phyloP scores from a whole-genome alignment of 208 protist genomes.

The Trypanosoma congolense region DNA sequence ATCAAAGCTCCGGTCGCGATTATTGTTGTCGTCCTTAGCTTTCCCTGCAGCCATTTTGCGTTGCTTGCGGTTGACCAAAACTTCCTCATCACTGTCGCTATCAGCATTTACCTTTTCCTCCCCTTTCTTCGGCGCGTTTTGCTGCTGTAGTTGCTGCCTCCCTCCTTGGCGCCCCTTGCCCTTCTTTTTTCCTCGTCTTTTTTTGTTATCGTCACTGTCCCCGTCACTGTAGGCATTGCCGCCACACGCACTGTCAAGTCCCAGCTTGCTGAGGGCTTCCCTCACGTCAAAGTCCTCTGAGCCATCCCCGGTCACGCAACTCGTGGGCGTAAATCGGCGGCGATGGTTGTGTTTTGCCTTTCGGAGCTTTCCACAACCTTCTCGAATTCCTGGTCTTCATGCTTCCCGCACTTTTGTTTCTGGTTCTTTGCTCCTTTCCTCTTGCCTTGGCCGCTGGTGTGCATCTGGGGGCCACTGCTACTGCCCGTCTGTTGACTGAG shows the following conservation, averaged over 20 bases:
- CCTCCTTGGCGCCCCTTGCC: conserved; percentile 12
- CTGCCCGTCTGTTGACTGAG: conserved; percentile 10
- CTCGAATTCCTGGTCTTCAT: conserved; percentile 1
- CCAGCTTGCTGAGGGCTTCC: conserved; percentile 5
- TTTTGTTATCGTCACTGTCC: conserved; percentile 4
- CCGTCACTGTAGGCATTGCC: conserved; percentile 10
- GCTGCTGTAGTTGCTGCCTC: conserved; percentile 22
- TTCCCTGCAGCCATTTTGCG: conserved; percentile 49
- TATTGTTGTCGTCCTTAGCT: conserved; percentile 20
- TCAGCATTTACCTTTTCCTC: conserved; percentile 22
- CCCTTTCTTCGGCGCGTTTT: conserved; percentile 15
- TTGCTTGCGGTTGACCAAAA: conserved; percentile 70
- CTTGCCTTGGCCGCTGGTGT: no score
- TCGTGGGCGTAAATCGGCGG: not conserved
- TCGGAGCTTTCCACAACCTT: conserved; percentile 5
- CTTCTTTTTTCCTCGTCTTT: conserved; percentile 26
- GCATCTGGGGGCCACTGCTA: not conserved
- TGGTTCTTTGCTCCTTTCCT: not conserved
- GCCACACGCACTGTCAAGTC: conserved; percentile 9
- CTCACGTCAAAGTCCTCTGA: not conserved
- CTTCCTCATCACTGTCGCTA: conserved; percentile 67
- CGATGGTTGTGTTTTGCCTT: not conserved
- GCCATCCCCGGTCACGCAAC: conserved; percentile 3
- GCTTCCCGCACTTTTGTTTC: conserved; percentile 18
- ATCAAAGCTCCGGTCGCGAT: conserved; percentile 27